Percentiles rank a stretch among this genome's conserved stretches.
Evolutionary conservation across 2,329 filamentous ascomycete species (phyloP).

Genomic region (Penicillium sp.): DNA sequence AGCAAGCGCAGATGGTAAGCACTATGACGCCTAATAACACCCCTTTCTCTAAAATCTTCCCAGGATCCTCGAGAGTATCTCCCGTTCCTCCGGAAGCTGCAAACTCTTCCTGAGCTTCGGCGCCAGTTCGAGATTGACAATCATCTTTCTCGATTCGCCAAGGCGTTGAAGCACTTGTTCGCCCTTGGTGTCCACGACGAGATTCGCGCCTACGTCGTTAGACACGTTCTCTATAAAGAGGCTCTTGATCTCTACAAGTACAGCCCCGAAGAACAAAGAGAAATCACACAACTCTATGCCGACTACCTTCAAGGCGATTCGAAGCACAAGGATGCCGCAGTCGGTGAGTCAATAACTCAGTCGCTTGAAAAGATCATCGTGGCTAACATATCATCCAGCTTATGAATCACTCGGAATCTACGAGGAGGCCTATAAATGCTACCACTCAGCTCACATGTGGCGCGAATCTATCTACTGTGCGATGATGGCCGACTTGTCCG

Average conservation of each 20-base stretch:
- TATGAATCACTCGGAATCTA: conserved; percentile 84
- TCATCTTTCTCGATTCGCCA: conserved; percentile 71
- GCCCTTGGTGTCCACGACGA: conserved; percentile 73
- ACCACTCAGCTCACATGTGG: conserved; percentile 83
- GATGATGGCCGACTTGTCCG: conserved; percentile 62
- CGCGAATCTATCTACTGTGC: conserved; percentile 84
- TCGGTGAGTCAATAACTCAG: conserved; percentile 44
- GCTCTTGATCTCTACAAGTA: conserved; percentile 84
- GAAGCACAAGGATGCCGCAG: conserved; percentile 78
- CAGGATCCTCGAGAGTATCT: conserved; percentile 88
- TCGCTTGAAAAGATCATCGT: background rate
- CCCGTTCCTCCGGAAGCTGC: conserved; percentile 85
- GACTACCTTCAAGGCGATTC: conserved; percentile 72
- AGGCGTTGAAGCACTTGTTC: conserved; percentile 76
- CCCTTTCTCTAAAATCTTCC: conserved; percentile 10
- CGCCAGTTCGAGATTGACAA: conserved; percentile 85
- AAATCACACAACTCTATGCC: conserved; percentile 76
- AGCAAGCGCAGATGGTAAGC: conserved; percentile 79
- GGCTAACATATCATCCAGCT: conserved; percentile 42
- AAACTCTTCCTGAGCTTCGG: conserved; percentile 68
- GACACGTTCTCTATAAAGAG: conserved; percentile 74
- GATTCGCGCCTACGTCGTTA: conserved; percentile 71
- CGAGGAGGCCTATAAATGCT: conserved; percentile 72
- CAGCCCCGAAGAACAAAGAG: conserved; percentile 62
- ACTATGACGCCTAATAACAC: background rate